These are phyloP conservation scores for Scheffersomyces illinoinensis DNA, from an alignment of 1,139 yeast species.

Conservation along the genomic window DNA sequence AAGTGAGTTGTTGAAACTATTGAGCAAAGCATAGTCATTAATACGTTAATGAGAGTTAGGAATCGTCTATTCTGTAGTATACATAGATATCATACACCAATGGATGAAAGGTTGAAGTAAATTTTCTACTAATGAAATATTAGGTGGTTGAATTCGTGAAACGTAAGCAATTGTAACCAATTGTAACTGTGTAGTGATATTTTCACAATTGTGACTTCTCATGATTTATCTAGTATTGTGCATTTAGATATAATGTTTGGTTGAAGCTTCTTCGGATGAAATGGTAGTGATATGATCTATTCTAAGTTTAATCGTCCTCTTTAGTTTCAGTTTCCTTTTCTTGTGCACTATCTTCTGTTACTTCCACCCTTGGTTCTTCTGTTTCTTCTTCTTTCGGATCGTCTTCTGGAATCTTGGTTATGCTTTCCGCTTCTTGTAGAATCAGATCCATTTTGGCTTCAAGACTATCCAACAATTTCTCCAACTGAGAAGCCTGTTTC, in stretches of 20 bases:
- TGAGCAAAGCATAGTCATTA: conserved; percentile 1
- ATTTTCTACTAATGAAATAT: background rate
- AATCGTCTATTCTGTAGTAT: background rate
- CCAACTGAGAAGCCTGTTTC: conserved; percentile 51
- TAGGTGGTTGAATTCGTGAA: background rate
- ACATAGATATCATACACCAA: background rate
- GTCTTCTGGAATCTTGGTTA: conserved; percentile 3
- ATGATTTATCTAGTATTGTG: background rate
- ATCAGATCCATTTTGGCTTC: conserved; percentile 56
- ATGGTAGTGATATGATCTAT: too few relatives aligned
- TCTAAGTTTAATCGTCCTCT: background rate
- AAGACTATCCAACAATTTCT: conserved; percentile 53
- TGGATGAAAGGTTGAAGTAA: background rate
- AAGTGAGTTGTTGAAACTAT: conserved; percentile 15
- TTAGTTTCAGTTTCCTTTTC: background rate
- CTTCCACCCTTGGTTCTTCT: background rate
- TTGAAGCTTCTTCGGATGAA: background rate
- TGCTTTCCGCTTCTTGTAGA: conserved; percentile 38
- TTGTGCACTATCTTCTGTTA: background rate
- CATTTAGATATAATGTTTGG: background rate
- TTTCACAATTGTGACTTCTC: background rate
- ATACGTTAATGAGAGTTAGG: background rate
- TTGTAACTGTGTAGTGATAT: background rate
- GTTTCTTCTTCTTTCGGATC: conserved; percentile 1
- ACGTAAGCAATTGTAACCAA: background rate